Evolutionary conservation across 495 filamentous ascomycete species (phyloP).

Genomic region (Glutinoglossum americanum): DNA sequence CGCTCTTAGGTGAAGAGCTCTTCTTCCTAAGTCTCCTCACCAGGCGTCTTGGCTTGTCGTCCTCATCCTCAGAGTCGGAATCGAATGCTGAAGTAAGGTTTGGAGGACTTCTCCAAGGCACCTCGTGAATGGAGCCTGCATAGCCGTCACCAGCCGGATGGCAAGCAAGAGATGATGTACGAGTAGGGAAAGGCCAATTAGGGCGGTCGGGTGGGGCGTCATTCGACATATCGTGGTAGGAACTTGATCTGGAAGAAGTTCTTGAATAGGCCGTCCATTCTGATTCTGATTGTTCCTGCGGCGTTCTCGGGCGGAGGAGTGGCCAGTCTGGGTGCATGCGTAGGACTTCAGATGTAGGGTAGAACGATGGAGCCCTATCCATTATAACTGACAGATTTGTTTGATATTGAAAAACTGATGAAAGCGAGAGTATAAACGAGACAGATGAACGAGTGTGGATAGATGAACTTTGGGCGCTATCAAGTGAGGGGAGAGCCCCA

Average conservation of each 20-base stretch:
- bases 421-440: neutral
- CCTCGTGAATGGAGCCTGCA: neutral
- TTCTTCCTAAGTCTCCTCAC: neutral
- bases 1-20: neutral
- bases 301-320: neutral
- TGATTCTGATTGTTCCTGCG: neutral
- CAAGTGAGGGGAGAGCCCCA: neutral
- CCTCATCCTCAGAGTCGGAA: constrained; percentile 1
- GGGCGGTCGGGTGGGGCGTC: neutral
- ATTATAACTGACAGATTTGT: neutral
- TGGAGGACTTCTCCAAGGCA: neutral
- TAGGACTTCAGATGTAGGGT: neutral
- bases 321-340: constrained; percentile 1
- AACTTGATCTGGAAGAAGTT: neutral
- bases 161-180: neutral
- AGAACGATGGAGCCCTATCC: neutral
- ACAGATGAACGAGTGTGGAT: neutral
- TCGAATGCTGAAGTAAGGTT: neutral
- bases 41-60: neutral
- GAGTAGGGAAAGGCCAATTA: neutral
- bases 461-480: neutral
- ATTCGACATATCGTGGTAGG: neutral
- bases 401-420: neutral
- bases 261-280: neutral
- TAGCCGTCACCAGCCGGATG: neutral